Base-by-base conservation (phyloP, 2,329 filamentous ascomycete genomes). In the Xylaria sp. region DNA sequence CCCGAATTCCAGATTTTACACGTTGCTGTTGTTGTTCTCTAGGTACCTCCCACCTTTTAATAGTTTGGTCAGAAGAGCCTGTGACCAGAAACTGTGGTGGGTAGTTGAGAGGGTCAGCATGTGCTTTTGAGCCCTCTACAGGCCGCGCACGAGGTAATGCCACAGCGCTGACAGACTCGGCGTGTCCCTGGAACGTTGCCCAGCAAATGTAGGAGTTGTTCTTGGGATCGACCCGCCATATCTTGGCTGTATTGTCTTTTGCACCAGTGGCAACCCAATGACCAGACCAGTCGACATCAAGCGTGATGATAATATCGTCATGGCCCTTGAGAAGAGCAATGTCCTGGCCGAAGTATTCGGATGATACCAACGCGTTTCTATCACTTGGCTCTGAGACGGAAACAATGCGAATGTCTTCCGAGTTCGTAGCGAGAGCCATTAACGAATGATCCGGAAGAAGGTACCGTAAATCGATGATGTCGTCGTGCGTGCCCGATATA, bases 221-320 rank as follows among this genome's bases (percentile, higher is more conserved):
- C 19, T 83, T 83, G 0, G 89, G 86, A 73, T 98, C 94, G 25
- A 99, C 81, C 56, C 90, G 85, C 95, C 95, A 99, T 37, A 99
- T 79, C 67, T 91, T 89, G 17, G 94, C 95, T 2, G 91, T 95
- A 73, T 98, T 99, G 76, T 99, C 95, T 78, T 99, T 99, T 21
- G 95, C 92, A 56, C 94, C 95, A 1, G 95, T 98, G 12, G 91
- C 94, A 40, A 99, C 86, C 95, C 95, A 99, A 75, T 95, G 89
- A 0, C 96, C 96, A 9, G 95, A 98, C 92, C 93, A 97, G 78
- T 99, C 95, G 2, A 92, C 89, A 74, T 97, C 94, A 42, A 99
- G 82, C 61, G 93, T 94, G 70, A 99, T 96, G 63, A 99, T 91
- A 54, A 99, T 97, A 70, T 99, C 95, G 52, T 94, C 89, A 70